Evolutionary conservation across 305 asterid genomes (phyloP).

Genomic region (Solanum hybrid): DNA sequence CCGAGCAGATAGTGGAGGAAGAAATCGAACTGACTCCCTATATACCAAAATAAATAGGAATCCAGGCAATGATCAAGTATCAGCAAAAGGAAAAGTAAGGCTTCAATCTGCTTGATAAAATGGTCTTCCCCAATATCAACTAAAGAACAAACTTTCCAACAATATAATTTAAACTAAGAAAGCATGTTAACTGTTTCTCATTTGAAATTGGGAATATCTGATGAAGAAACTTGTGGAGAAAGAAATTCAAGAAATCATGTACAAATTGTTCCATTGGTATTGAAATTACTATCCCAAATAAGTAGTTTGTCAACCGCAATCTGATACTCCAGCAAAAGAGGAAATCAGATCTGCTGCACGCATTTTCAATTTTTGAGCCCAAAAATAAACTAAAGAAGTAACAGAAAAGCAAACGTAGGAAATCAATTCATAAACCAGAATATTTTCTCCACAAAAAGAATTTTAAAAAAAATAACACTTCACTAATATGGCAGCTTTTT

Average conservation of each 20-base stretch:
- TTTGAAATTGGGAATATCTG: neutral
- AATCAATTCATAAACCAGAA: neutral
- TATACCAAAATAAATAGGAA: neutral
- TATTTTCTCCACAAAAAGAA: neutral
- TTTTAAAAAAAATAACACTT: neutral
- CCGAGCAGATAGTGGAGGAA: neutral
- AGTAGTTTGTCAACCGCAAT: neutral
- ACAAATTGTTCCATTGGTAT: neutral
- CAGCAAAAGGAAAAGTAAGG: neutral
- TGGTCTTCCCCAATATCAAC: neutral
- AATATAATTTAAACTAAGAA: neutral
- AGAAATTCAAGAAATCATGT: neutral
- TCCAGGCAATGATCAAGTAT: neutral
- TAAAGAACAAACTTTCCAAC: neutral
- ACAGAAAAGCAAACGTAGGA: neutral
- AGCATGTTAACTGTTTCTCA: neutral
- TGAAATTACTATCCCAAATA: neutral
- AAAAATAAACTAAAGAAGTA: neutral
- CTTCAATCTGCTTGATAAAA: neutral
- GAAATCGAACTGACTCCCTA: neutral
- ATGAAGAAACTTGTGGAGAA: neutral
- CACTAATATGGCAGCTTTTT: neutral
- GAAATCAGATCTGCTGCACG: neutral
- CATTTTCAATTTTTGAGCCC: neutral
- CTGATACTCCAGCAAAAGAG: neutral